Conservation (phyloP, 1,284 basidiomycete genomes). For the Ustilago xerochloae region DNA sequence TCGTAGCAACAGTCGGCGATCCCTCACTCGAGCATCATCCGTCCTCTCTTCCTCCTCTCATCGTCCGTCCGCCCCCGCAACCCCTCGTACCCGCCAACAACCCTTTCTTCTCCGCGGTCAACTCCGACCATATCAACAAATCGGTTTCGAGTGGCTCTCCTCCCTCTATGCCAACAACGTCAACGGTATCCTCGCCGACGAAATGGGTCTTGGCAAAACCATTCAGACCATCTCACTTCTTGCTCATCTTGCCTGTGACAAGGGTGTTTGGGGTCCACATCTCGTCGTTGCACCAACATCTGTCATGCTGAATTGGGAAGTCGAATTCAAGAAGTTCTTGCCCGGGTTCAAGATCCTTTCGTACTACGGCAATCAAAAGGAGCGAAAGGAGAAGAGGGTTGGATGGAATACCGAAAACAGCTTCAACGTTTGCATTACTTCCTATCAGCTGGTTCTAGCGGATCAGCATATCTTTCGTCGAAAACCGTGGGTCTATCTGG, state of each 20-base stretch:
- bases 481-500: conserved; percentile 95
- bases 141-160: conserved; percentile 93
- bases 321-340: conserved; percentile 98
- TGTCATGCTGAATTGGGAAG: conserved; percentile 96
- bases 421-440: conserved; percentile 96
- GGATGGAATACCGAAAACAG: conserved; percentile 93
- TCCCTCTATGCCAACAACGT: conserved; percentile 85
- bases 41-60: conserved; percentile 69
- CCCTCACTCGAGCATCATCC: conserved; percentile 46
- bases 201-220: conserved; percentile 80
- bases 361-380: conserved; percentile 90
- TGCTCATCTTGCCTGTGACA: conserved; percentile 91
- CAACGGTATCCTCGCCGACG: conserved; percentile 87
- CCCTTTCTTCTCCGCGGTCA: conserved; percentile 87
- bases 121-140: conserved; percentile 92
- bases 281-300: conserved; percentile 94
- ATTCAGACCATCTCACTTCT: conserved; percentile 94
- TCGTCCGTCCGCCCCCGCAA: conserved; percentile 17
- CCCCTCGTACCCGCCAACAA: conserved; percentile 71
- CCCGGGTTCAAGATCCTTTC: conserved; percentile 91
- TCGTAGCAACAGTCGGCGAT: conserved; percentile 36
- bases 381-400: conserved; percentile 89
- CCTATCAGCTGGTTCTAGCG: conserved; percentile 87
- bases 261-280: conserved; percentile 96
- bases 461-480: conserved; percentile 95